Conservation (phyloP, 305 asterid species). For the Solanum hybrid region DNA sequence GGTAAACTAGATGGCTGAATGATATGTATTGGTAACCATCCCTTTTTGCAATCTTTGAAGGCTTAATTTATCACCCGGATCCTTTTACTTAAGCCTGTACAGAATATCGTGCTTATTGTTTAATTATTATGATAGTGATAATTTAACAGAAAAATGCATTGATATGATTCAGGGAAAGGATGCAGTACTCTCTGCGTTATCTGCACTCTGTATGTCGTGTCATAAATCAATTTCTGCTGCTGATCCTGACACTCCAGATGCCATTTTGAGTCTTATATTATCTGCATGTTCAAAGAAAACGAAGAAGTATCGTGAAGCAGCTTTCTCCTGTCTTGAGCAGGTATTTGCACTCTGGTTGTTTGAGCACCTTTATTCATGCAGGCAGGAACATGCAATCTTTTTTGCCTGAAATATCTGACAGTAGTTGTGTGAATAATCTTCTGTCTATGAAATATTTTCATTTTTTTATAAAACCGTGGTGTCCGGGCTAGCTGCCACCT, state of each 20-base stretch:
- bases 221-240: conserved; percentile 60
- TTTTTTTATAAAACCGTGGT: background rate
- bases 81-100: background rate
- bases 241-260: conserved; percentile 56
- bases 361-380: background rate
- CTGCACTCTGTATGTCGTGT: conserved; percentile 76
- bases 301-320: conserved; percentile 83
- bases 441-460: background rate
- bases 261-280: conserved; percentile 59
- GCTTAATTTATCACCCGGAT: background rate
- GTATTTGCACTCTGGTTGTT: conserved; percentile 21
- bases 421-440: background rate
- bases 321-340: conserved; percentile 89
- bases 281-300: conserved; percentile 75
- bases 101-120: background rate
- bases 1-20: background rate
- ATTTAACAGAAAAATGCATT: background rate
- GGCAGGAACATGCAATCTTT: background rate
- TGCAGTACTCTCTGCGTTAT: conserved; percentile 58
- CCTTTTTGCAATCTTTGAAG: background rate
- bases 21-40: background rate
- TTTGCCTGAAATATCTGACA: background rate
- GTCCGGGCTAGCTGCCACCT: background rate
- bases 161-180: conserved; percentile 72
- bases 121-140: background rate